Base-by-base conservation (phyloP, 2,329 filamentous ascomycete genomes). In the Aphanocladium album region DNA sequence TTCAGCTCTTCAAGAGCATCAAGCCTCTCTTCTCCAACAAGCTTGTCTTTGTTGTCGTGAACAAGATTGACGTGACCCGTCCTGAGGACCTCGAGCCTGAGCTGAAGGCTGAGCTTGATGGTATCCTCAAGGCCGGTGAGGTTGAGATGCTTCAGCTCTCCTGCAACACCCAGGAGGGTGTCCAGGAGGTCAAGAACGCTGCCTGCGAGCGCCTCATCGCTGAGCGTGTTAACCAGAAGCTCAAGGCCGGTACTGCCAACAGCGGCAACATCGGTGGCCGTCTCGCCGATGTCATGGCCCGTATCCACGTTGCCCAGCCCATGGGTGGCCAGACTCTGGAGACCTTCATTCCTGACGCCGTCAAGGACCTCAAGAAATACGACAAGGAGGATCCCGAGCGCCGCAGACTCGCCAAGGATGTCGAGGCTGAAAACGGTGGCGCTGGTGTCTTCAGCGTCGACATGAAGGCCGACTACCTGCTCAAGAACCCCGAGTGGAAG, bases 21-120 rank as follows among this genome's bases (percentile, higher is more conserved):
- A 96, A 96, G 79, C 95, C 95, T 35, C 83, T 99, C 23, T 99
- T 99, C 73, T 88, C 92, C 58, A 97, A 98, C 80, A 98, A 98
- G 80, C 84, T 98, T 53, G 93, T 98, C 49, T 98, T 96, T 74
- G 84, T 99, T 61, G 91, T 98, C 61, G 84, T 98, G 77, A 99
- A 99, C 87, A 99, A 99, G 83, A 97, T 97, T 67, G 95, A 99
- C 74, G 85, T 98, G 62, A 86, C 89, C 72, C 85, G 87, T 62
- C 92, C 93, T 1, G 91, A 96, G 70, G 92, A 98, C 71, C 79
- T 99, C 41, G 89, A 95, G 65, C 78, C 85, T 7, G 90, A 90
- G 68, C 86, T 88, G 25, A 89, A 93, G 72, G 84, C 86, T 60
- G 84, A 93, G 70, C 79, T 99, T 46, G 86, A 96, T 71, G 79